Conservation (phyloP, 148 eudicot genomes). For the Rhododendron griersonianum region DNA sequence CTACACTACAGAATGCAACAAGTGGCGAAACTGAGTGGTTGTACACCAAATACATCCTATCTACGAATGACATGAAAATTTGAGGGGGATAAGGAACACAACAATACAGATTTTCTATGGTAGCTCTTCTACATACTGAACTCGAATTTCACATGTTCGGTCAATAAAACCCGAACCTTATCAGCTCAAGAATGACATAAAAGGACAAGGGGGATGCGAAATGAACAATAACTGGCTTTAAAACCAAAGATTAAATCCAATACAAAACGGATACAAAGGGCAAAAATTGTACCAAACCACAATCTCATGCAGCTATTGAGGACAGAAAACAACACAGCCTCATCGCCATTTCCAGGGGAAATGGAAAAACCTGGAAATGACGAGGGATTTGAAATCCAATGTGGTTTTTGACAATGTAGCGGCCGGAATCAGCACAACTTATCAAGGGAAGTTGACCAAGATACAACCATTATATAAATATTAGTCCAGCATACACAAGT, state of each 20-base stretch:
- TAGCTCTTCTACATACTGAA: background rate
- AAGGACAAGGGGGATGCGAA: background rate
- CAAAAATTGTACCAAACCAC: background rate
- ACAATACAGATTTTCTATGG: background rate
- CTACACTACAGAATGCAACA: background rate
- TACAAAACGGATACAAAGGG: background rate
- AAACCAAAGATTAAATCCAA: conserved; percentile 3
- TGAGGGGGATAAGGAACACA: background rate
- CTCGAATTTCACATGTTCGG: background rate
- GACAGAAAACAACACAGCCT: background rate
- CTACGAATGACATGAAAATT: background rate
- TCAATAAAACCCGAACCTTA: background rate
- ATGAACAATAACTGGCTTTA: background rate
- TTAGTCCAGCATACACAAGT: background rate
- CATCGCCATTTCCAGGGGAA: background rate
- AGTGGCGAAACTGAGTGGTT: background rate
- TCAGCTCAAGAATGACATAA: background rate
- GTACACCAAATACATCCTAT: background rate
- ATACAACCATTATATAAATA: background rate
- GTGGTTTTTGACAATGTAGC: background rate
- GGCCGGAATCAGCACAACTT: background rate
- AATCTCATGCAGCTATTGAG: background rate
- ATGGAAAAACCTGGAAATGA: conserved; percentile 5
- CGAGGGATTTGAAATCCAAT: background rate
- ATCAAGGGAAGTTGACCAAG: background rate